A percentile compares a stretch with the other conserved stretches of the same genome.
These are phyloP conservation scores for Hanseniaspora pseudoguilliermondii DNA, from an alignment of 805 yeast genomes.

Conservation along the genomic window DNA sequence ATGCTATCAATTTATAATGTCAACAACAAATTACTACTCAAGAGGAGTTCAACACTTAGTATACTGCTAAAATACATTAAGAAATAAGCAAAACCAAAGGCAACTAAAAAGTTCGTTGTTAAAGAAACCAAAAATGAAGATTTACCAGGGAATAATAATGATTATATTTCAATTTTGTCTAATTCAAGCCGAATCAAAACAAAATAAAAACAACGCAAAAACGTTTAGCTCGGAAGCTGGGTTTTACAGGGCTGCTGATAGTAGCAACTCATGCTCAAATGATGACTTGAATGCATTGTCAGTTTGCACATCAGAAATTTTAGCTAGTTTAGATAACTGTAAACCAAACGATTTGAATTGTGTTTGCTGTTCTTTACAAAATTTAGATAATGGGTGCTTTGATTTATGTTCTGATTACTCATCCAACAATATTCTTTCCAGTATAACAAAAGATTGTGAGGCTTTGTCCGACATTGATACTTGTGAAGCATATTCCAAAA, in stretches of 20 bases:
- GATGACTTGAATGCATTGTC: conserved; percentile 33
- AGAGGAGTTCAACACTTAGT: too few relatives aligned
- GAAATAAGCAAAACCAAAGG: too few relatives aligned
- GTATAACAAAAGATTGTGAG: conserved; percentile 35
- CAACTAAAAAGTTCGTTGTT: too few relatives aligned
- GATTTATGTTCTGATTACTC: conserved; percentile 36
- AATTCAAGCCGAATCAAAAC: neutral
- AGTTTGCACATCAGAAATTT: conserved; percentile 36
- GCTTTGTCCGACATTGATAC: conserved; percentile 16
- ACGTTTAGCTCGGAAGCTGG: neutral
- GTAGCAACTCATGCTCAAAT: neutral
- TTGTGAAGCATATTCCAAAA: conserved; percentile 16
- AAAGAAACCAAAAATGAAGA: neutral
- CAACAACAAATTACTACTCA: too few relatives aligned
- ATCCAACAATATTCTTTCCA: conserved; percentile 35
- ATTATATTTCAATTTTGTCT: neutral
- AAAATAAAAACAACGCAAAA: neutral
- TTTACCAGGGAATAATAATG: neutral
- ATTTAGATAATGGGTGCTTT: conserved; percentile 35
- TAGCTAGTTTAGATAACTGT: conserved; percentile 36
- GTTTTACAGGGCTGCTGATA: neutral
- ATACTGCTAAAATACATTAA: too few relatives aligned
- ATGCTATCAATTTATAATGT: too few relatives aligned
- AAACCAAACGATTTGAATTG: conserved; percentile 43
- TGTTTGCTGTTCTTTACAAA: conserved; percentile 45